Conservation (phyloP, 495 filamentous ascomycete genomes). For the Penicillium fimorum region DNA sequence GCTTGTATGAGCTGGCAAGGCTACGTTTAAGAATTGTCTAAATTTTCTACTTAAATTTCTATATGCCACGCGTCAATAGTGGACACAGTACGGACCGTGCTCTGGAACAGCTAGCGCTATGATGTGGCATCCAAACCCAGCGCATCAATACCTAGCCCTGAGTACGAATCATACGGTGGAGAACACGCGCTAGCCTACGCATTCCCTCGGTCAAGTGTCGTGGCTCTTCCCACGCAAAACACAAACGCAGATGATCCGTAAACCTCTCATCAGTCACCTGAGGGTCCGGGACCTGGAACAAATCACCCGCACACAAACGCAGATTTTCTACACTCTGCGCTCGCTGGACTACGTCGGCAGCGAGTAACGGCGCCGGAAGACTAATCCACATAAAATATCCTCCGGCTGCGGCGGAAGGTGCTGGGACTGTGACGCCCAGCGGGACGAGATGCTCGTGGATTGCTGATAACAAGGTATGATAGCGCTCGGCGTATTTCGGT, state of each 20-base stretch:
- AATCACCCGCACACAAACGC: conserved; percentile 58
- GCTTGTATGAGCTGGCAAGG: not conserved
- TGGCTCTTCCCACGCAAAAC: conserved; percentile 74
- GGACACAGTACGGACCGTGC: conserved; percentile 15
- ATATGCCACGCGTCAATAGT: not conserved
- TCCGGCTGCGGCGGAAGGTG: conserved; percentile 44
- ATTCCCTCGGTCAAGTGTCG: conserved; percentile 68
- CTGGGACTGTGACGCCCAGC: conserved; percentile 54
- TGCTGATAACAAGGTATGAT: conserved; percentile 50
- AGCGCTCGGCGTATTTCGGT: conserved; percentile 56
- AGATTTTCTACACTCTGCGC: conserved; percentile 59
- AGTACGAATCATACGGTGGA: conserved; percentile 14
- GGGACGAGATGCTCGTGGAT: conserved; percentile 56
- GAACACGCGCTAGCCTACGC: conserved; percentile 50
- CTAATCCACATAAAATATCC: conserved; percentile 83
- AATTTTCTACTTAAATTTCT: not conserved
- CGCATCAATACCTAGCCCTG: not conserved
- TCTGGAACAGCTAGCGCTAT: not conserved
- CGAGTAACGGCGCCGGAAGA: conserved; percentile 53
- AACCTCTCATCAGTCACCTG: conserved; percentile 43
- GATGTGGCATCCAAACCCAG: not conserved
- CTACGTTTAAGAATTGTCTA: conserved; percentile 4
- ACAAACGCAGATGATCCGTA: conserved; percentile 57
- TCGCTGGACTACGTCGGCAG: conserved; percentile 52
- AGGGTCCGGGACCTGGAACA: conserved; percentile 66